Evolutionary conservation across 352 stramenopile species (phyloP), one percentile per base, ranked within the genome.

Genomic region (Phytophthora chlamydospora): DNA sequence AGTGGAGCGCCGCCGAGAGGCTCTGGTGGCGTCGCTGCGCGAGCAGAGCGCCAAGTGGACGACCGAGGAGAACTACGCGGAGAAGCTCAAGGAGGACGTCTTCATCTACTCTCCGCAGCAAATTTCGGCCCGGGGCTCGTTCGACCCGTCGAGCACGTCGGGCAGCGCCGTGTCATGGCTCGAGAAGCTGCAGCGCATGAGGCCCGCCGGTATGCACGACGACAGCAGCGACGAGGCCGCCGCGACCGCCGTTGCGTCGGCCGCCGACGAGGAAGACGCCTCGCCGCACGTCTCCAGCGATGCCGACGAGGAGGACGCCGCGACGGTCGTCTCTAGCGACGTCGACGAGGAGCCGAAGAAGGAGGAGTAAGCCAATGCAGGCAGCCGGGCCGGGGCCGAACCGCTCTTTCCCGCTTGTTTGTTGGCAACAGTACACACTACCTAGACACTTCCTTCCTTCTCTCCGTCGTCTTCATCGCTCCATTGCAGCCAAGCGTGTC

Each of bases 111-210:
- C 85, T 75, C 79, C 85, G 48, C 73, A 83, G 48, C 81, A 94
- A 66, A 79, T 85, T 44, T 85, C 76, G 46, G 62, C 75, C 33
- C 82, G 83, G 49, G 78, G 78, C 36, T 78, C 78, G 61, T 91
- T 91, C 56, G 83, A 91, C 62, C 78, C 83, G 39, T 87, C 73
- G 24, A 83, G 57, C 48, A 78, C 80, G 52, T 88, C 76, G 17
- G 79, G 78, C 52, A 91, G 79, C 54, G 84, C 86, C 42, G 71
- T 93, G 51, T 93, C 86, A 58, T 95, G 86, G 86, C 68, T 95
- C 58, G 86, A 95, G 71, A 91, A 91, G 68, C 74, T 95, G 46
- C 84, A 95, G 75, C 85, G 81, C 32, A 95, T 95, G 86, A 92
- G 89, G 71, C 86, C 86, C 14, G 77, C 75, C 16, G 86, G 84